Conservation (phyloP, 495 filamentous ascomycete species). For the Bacidia gigantensis region DNA sequence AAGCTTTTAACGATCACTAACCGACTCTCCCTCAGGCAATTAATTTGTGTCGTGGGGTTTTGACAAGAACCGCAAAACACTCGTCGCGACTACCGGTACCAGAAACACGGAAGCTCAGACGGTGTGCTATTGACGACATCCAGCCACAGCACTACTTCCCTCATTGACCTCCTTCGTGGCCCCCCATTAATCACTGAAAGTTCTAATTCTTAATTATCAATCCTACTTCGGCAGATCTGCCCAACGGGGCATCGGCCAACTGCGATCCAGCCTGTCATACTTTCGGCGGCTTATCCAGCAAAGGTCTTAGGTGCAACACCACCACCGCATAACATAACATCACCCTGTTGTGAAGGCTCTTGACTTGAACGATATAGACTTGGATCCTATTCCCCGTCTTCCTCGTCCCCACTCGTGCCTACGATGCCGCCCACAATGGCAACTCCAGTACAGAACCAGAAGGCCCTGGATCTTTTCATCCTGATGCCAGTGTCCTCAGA, state of each 20-base stretch:
- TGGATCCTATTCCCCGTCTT: not conserved
- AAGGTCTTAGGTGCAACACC: slow-evolving; percentile 6
- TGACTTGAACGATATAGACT: not conserved
- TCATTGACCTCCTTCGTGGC: slow-evolving; percentile 1
- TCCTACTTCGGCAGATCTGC: slow-evolving; percentile 6
- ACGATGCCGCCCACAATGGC: slow-evolving; percentile 23
- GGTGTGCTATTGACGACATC: not conserved
- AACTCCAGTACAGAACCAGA: slow-evolving; percentile 46
- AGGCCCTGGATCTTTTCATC: slow-evolving; percentile 82
- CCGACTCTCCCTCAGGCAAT: not conserved
- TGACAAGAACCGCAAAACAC: not conserved
- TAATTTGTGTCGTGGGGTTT: not conserved
- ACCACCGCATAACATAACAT: slow-evolving; percentile 3
- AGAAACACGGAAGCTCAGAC: not conserved
- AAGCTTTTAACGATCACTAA: not conserved
- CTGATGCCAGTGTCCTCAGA: slow-evolving; percentile 62
- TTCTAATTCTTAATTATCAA: slow-evolving; percentile 8
- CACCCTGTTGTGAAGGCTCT: not conserved
- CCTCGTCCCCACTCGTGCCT: not conserved
- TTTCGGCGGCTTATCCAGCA: slow-evolving; percentile 5
- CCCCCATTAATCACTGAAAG: not conserved
- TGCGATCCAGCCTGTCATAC: slow-evolving; percentile 6
- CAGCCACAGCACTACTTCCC: not conserved
- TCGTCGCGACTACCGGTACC: not conserved
- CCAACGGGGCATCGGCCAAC: slow-evolving; percentile 8